These are phyloP conservation scores for Cyclaneusma minus DNA, from an alignment of 2,329 filamentous ascomycete species.

Conservation along the genomic window DNA sequence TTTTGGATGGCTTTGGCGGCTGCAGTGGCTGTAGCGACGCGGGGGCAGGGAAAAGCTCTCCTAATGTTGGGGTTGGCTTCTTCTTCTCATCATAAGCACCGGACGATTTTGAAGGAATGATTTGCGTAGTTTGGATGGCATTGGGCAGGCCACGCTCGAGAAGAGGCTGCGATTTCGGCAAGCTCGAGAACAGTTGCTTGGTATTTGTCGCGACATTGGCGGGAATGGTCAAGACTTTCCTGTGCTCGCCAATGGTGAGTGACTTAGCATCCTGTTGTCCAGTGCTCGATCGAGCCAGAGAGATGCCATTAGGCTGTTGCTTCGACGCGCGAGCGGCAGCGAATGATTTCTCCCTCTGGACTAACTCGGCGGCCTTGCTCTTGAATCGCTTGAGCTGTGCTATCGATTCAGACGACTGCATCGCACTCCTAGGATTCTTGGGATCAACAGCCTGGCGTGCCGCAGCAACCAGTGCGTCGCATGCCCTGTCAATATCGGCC, in stretches of 20 bases:
- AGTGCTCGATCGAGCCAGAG: too few species aligned
- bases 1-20: slow-evolving; percentile 57
- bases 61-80: slow-evolving; percentile 46
- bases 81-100: slow-evolving; percentile 27
- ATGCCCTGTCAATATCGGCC: too few species aligned
- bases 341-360: slow-evolving; percentile 43
- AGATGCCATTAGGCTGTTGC: slow-evolving; percentile 11
- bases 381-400: slow-evolving; percentile 42
- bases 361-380: slow-evolving; percentile 44
- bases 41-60: slow-evolving; percentile 58
- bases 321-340: slow-evolving; percentile 22
- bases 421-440: too few species aligned
- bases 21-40: slow-evolving; percentile 48
- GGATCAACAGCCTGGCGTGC: too few species aligned
- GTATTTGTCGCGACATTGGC: slow-evolving; percentile 61
- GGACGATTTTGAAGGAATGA: slow-evolving; percentile 35
- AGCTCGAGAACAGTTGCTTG: slow-evolving; percentile 73
- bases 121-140: slow-evolving; percentile 55
- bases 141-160: slow-evolving; percentile 55
- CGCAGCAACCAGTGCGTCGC: too few species aligned
- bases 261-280: slow-evolving; percentile 9
- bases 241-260: slow-evolving; percentile 27
- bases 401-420: too few species aligned
- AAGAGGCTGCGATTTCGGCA: slow-evolving; percentile 44
- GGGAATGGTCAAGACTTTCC: slow-evolving; percentile 57